These are phyloP conservation scores for Alternaria consortialis DNA, from an alignment of 2,329 filamentous ascomycete genomes.

Conservation along the genomic window DNA sequence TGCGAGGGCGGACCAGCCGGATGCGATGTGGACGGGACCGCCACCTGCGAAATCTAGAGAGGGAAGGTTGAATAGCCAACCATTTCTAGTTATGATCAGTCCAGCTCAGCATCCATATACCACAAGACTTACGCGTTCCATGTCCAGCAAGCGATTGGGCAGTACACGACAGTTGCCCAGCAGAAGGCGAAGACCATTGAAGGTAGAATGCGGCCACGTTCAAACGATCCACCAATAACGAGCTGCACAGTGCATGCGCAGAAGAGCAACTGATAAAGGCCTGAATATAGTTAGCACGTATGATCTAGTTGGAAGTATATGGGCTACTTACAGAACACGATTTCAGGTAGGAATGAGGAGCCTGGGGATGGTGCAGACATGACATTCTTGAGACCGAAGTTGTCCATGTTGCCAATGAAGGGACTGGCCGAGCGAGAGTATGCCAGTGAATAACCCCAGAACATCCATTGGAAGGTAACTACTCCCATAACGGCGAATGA, in stretches of 20 bases:
- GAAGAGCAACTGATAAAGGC: conserved; percentile 71
- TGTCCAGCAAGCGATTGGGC: conserved; percentile 70
- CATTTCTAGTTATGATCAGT: conserved; percentile 44
- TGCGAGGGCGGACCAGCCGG: conserved; percentile 69
- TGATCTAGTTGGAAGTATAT: background rate
- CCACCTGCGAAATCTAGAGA: conserved; percentile 69
- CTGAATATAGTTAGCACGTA: background rate
- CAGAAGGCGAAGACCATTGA: conserved; percentile 70
- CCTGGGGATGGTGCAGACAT: conserved; percentile 68
- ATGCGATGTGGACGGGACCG: conserved; percentile 71
- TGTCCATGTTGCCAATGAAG: conserved; percentile 70
- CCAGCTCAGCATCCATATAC: no score
- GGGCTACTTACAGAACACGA: conserved; percentile 64
- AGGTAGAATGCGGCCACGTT: conserved; percentile 69
- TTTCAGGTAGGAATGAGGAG: conserved; percentile 66
- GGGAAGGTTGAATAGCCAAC: conserved; percentile 70
- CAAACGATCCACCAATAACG: conserved; percentile 70
- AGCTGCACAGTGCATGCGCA: conserved; percentile 70
- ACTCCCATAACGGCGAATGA: conserved; percentile 66
- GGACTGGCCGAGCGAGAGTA: conserved; percentile 68
- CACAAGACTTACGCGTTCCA: conserved; percentile 64
- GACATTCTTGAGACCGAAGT: conserved; percentile 70
- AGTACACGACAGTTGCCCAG: conserved; percentile 73
- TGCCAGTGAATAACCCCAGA: conserved; percentile 71
- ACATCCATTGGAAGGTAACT: conserved; percentile 69